A percentile compares a stretch with the other conserved stretches of the same genome.
phyloP scores from a whole-genome alignment of 2,329 filamentous ascomycete species.

The Claviceps fusiformis region DNA sequence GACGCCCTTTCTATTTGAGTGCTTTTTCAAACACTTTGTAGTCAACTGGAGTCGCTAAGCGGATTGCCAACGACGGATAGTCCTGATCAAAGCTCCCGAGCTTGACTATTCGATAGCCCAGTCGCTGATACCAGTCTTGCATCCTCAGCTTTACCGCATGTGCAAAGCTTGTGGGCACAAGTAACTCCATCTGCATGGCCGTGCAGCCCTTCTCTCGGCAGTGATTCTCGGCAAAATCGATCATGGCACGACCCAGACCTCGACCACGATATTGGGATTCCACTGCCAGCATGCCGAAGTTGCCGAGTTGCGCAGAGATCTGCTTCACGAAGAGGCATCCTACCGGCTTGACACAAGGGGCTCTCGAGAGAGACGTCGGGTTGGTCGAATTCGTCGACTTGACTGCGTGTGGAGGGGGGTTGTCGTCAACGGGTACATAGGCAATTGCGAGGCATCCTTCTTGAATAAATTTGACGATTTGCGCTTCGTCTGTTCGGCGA shows the following conservation, averaged over 20 bases:
- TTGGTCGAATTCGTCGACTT: neutral
- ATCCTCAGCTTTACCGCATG: slow-evolving; percentile 15
- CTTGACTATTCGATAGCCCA: slow-evolving; percentile 16
- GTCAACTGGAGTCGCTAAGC: slow-evolving; percentile 15
- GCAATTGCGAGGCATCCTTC: slow-evolving; percentile 14
- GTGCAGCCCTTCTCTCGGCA: slow-evolving; percentile 14
- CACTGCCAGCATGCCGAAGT: slow-evolving; percentile 18
- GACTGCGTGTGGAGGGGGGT: neutral
- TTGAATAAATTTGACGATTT: slow-evolving; percentile 12
- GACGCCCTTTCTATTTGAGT: neutral
- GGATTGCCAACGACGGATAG: slow-evolving; percentile 14
- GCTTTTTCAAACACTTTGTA: slow-evolving; percentile 18
- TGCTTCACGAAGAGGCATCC: slow-evolving; percentile 17
- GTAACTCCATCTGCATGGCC: slow-evolving; percentile 16
- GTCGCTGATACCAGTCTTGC: slow-evolving; percentile 15
- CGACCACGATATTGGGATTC: slow-evolving; percentile 11
- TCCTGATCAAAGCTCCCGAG: slow-evolving; percentile 15
- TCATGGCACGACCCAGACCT: slow-evolving; percentile 14
- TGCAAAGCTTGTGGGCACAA: slow-evolving; percentile 14
- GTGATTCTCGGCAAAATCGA: slow-evolving; percentile 15
- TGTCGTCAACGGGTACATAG: slow-evolving; percentile 2
- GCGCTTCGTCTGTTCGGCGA: slow-evolving; percentile 11
- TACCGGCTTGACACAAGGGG: slow-evolving; percentile 4
- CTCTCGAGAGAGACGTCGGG: neutral
- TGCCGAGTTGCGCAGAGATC: slow-evolving; percentile 9